Evolutionary conservation across 148 eudicot genomes (phyloP).

Genomic region (Polygonum aviculare): DNA sequence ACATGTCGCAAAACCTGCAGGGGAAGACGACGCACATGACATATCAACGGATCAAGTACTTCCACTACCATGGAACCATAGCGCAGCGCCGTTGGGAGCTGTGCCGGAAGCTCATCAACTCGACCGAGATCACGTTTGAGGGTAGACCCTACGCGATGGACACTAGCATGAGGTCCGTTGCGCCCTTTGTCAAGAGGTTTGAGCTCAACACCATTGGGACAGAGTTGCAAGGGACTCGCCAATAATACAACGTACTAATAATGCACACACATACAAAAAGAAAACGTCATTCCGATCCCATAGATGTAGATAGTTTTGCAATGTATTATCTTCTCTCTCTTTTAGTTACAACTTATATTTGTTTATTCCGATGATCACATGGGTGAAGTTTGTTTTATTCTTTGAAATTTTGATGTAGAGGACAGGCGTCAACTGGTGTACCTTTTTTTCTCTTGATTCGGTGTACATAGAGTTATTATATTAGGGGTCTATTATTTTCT

Average conservation of each 20-base stretch:
- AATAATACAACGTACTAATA: constrained; percentile 15
- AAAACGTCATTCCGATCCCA: not conserved
- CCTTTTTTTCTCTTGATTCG: not conserved
- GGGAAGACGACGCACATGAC: constrained; percentile 51
- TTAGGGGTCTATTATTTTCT: not conserved
- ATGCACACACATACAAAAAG: not conserved
- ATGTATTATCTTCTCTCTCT: not conserved
- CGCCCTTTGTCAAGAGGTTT: constrained; percentile 48
- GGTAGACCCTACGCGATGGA: constrained; percentile 46
- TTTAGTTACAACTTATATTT: not conserved
- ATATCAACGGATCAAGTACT: constrained; percentile 42
- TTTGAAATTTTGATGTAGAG: not conserved
- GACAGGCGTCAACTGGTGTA: not conserved
- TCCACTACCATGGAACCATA: constrained; percentile 71
- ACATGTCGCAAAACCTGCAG: constrained; percentile 47
- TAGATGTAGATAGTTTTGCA: not conserved
- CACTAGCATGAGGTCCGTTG: constrained; percentile 33
- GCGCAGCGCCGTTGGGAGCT: constrained; percentile 46
- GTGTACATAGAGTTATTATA: not conserved
- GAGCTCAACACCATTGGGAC: constrained; percentile 56
- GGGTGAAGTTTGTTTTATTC: not conserved
- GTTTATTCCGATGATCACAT: not conserved
- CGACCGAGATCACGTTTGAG: constrained; percentile 21
- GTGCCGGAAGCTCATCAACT: constrained; percentile 40
- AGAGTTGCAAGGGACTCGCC: constrained; percentile 35